phyloP scores from a whole-genome alignment of 768 basidiomycete genomes.

The Boletus sp. region DNA sequence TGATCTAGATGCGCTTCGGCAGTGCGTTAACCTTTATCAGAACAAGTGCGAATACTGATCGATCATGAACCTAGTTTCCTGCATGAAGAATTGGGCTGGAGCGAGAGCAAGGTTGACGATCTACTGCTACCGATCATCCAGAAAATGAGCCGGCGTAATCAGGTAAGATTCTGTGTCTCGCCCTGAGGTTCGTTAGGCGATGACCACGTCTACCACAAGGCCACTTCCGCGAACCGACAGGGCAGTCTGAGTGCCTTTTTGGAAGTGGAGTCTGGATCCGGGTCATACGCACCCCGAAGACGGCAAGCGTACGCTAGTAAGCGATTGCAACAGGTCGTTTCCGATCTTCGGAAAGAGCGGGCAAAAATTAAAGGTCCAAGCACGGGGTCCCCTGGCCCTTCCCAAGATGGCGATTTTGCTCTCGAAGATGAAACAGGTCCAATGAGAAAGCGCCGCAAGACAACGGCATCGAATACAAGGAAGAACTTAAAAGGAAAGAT shows the following conservation, averaged over 20 bases:
- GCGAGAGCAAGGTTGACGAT: slow-evolving; percentile 80
- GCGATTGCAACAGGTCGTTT: slow-evolving; percentile 83
- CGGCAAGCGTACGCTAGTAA: slow-evolving; percentile 84
- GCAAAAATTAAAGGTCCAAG: slow-evolving; percentile 17
- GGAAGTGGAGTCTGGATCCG: slow-evolving; percentile 64
- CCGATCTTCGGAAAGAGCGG: slow-evolving; percentile 64
- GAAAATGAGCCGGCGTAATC: slow-evolving; percentile 77
- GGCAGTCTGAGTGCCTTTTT: slow-evolving; percentile 75
- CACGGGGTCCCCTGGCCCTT: slow-evolving; percentile 13
- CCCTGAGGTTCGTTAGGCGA: not conserved
- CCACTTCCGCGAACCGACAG: slow-evolving; percentile 70
- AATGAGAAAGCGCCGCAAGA: slow-evolving; percentile 33
- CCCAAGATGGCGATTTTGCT: slow-evolving; percentile 29
- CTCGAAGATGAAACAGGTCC: slow-evolving; percentile 27
- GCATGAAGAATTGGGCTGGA: slow-evolving; percentile 79
- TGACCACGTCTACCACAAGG: slow-evolving; percentile 34
- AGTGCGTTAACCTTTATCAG: slow-evolving; percentile 46
- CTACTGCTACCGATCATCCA: slow-evolving; percentile 90
- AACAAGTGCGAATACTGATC: slow-evolving; percentile 13
- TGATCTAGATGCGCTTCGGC: slow-evolving; percentile 89
- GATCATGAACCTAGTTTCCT: slow-evolving; percentile 51
- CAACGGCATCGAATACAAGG: slow-evolving; percentile 16
- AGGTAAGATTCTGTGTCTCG: slow-evolving; percentile 42
- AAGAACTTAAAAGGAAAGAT: slow-evolving; percentile 5
- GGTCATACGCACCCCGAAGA: slow-evolving; percentile 72